These are phyloP conservation scores for Luzula sylvatica DNA, from an alignment of 176 grass and related monocot genomes.

Conservation along the genomic window DNA sequence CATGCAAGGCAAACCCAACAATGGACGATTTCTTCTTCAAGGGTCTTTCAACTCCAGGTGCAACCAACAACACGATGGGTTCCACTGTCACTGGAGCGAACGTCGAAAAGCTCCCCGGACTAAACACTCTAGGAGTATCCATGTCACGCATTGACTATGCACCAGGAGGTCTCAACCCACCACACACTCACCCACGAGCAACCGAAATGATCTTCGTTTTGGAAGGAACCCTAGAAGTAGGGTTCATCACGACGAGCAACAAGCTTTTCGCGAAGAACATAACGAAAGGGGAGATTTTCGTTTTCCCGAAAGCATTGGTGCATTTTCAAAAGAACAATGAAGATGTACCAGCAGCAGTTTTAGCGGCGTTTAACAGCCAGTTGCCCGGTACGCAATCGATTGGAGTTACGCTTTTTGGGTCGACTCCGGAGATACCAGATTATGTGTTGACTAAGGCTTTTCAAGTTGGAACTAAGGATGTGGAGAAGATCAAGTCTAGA, in stretches of 20 bases:
- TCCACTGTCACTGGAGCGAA: constrained; percentile 3
- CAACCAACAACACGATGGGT: constrained; percentile 14
- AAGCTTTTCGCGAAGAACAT: constrained; percentile 16
- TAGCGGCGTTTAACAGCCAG: constrained; percentile 17
- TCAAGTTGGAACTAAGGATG: too few species aligned
- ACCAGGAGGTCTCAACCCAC: neutral
- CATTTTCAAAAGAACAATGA: constrained; percentile 19
- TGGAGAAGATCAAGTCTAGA: too few species aligned
- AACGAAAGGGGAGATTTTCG: constrained; percentile 10
- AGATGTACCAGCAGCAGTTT: neutral
- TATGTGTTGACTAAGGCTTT: constrained; percentile 8
- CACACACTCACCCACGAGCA: constrained; percentile 4
- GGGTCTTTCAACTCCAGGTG: constrained; percentile 7
- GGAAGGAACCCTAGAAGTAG: constrained; percentile 1
- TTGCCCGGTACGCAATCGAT: constrained; percentile 8
- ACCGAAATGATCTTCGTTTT: constrained; percentile 14
- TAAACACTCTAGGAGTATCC: constrained; percentile 15
- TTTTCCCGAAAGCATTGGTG: constrained; percentile 13
- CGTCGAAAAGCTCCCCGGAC: constrained; percentile 4
- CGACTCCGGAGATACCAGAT: constrained; percentile 10
- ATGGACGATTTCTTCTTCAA: constrained; percentile 17
- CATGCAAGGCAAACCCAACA: constrained; percentile 6
- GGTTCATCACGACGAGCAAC: constrained; percentile 23
- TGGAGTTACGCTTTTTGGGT: neutral
- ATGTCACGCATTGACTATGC: constrained; percentile 12